Evolutionary conservation across 352 stramenopile genomes (phyloP), one percentile per base, ranked within the genome.

Genomic region (Pythium oligandrum): DNA sequence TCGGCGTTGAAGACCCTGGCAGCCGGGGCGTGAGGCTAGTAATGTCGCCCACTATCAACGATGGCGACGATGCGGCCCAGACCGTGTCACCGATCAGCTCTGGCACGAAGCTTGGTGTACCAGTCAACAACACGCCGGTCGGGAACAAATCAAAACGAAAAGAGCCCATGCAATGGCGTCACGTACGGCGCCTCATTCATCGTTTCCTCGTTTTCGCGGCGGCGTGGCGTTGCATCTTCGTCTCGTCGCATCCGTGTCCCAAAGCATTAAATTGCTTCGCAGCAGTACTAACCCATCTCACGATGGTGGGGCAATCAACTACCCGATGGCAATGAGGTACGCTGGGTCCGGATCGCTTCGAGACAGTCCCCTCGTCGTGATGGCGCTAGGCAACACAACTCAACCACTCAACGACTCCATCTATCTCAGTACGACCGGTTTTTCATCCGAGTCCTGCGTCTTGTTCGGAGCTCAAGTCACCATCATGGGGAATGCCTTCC

Each of bases 211-310:
- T 53, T 26, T 51, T 64, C 32, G 3, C 43, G 9, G 17, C 34
- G 1, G 45, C 57, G 3, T 2, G 49, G 37, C 4, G 3, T 26
- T 61, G 45, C 40, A 61, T 61, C 33, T 34, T 40, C 31, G 8
- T 55, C n/a, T 53, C 54, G 12, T 55, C 5, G 38, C 33, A 6
- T 37, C 54, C 46, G 44, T 42, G 8, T 3, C 40, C 1, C 46
- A n/a, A 3, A 35, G 39, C 33, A 36, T 61, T 4, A 47, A 40
- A 3, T n/a, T 61, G 26, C n/a, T 61, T 11, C 54, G 54, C 0
- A 42, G 47, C 1, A 26, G 34, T 10, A 33, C 49, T 39, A 39
- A 55, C 39, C 54, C 46, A 17, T 39, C 36, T 12, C 11, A 51
- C 6, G 32, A 17, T 2, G 36, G 9, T 3, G n/a, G 33, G 5